These are phyloP conservation scores for Passiflora organensis DNA, from an alignment of 345 rosid species.

Conservation along the genomic window DNA sequence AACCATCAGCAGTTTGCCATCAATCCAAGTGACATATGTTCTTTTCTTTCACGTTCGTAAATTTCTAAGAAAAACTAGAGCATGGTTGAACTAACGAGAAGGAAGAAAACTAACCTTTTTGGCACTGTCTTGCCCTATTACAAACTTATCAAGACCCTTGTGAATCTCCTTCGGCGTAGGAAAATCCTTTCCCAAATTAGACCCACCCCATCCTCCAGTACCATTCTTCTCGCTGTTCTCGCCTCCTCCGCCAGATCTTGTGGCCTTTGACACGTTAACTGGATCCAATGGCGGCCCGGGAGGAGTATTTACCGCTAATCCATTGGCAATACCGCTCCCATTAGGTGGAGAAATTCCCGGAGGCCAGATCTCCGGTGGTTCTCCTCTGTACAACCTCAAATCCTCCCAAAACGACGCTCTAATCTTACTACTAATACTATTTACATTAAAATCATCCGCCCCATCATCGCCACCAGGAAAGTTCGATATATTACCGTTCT, in stretches of 20 bases:
- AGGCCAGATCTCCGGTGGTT: conserved; percentile 65
- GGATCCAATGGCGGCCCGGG: conserved; percentile 77
- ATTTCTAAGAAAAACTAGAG: too few species aligned
- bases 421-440: conserved; percentile 25
- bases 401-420: conserved; percentile 74
- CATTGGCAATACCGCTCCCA: conserved; percentile 27
- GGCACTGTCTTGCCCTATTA: conserved; percentile 76
- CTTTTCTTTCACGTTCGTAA: too few species aligned
- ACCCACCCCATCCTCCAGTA: conserved; percentile 70
- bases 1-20: too few species aligned
- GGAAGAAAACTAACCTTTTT: conserved; percentile 52
- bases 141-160: conserved; percentile 79
- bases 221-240: conserved; percentile 19
- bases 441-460: conserved; percentile 13
- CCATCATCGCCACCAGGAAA: conserved; percentile 17
- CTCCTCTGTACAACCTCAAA: conserved; percentile 58
- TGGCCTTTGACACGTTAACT: conserved; percentile 46
- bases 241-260: conserved; percentile 31
- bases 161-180: conserved; percentile 92
- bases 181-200: conserved; percentile 76
- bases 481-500: conserved; percentile 4
- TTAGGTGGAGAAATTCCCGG: conserved; percentile 33
- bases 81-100: not conserved
- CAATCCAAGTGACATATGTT: too few species aligned
- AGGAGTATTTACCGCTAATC: conserved; percentile 53